phyloP scores from a whole-genome alignment of 1,284 basidiomycete genomes.

The Ceratobasidium sp. region DNA sequence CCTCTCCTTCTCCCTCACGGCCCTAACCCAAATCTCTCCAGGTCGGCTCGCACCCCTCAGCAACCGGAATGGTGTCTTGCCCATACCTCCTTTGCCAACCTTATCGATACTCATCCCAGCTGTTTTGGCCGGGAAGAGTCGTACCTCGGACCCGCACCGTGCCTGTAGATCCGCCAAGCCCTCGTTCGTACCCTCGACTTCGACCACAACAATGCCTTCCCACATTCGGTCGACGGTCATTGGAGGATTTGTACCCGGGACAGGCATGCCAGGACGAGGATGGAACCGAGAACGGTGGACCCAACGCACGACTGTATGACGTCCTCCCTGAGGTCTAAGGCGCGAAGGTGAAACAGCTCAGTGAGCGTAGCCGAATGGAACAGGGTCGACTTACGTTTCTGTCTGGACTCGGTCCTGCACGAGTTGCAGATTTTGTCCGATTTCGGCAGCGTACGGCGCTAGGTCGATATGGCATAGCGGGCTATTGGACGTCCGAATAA shows the following conservation, averaged over 20 bases:
- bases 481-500: slow-evolving; percentile 74
- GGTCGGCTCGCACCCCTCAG: slow-evolving; percentile 73
- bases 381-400: slow-evolving; percentile 70
- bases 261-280: slow-evolving; percentile 60
- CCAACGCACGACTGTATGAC: slow-evolving; percentile 84
- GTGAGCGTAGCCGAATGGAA: not conserved
- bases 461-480: slow-evolving; percentile 78
- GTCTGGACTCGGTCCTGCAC: slow-evolving; percentile 79
- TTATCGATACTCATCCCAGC: slow-evolving; percentile 47
- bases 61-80: slow-evolving; percentile 71
- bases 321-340: slow-evolving; percentile 73
- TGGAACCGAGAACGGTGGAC: slow-evolving; percentile 78
- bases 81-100: slow-evolving; percentile 56
- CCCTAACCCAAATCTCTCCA: slow-evolving; percentile 81
- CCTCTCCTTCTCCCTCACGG: slow-evolving; percentile 70
- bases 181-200: slow-evolving; percentile 85
- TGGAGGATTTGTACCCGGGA: slow-evolving; percentile 48
- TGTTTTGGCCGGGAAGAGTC: slow-evolving; percentile 65
- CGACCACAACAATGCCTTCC: slow-evolving; percentile 81
- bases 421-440: slow-evolving; percentile 74
- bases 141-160: slow-evolving; percentile 65
- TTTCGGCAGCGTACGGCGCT: slow-evolving; percentile 76
- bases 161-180: slow-evolving; percentile 78
- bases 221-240: slow-evolving; percentile 74
- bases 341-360: slow-evolving; percentile 13